Base-by-base conservation (phyloP, 2,329 filamentous ascomycete species). In the Septoria linicola region DNA sequence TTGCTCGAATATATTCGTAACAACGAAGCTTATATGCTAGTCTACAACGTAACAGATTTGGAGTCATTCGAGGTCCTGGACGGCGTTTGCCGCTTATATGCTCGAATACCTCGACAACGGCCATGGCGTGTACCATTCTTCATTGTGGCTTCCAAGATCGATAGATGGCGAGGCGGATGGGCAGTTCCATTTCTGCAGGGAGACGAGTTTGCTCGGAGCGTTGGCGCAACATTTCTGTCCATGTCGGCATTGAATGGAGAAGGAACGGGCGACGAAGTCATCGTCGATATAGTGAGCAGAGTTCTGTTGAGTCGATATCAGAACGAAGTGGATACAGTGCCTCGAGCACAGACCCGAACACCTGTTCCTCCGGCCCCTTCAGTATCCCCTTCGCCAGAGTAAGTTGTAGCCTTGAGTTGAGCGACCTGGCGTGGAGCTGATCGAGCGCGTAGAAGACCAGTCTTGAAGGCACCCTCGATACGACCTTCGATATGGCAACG, bases 131-230 rank as follows among this genome's bases (percentile, higher is more conserved):
- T 44, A 10, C 45, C 51, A 1, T 32, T 53, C 34, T 49, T 53
- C 27, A 41, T 49, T 2, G 46, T 53, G 10, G 51, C 51, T 17
- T 37, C 41, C 13, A 47, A 46, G 25, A 41, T 49, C 34, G 51
- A 53, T 39, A 44, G 51, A 23, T 53, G 51, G 51, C 40, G 46
- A 23, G 51, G 51, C 20, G 46, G 47, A 27, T 46, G 46, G 51
- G 47, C 41, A 11, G 51, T 54, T 13, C 32, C 51, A 13, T 25
- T 30, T 17, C 25, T 30, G 5, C 17, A 40, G 37, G 51, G 44
- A 16, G 44, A 53, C 11, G 45, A 44, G 27, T 44, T 53, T 25
- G 45, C 44, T 6, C 41, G 25, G 11, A 21, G 34, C 31, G 30
- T 53, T 3, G 45, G 44, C 7, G 51, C 51, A 8, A 37, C 19